Evolutionary conservation across 2,329 filamentous ascomycete species (phyloP).

Genomic region (Fusarium hostae): DNA sequence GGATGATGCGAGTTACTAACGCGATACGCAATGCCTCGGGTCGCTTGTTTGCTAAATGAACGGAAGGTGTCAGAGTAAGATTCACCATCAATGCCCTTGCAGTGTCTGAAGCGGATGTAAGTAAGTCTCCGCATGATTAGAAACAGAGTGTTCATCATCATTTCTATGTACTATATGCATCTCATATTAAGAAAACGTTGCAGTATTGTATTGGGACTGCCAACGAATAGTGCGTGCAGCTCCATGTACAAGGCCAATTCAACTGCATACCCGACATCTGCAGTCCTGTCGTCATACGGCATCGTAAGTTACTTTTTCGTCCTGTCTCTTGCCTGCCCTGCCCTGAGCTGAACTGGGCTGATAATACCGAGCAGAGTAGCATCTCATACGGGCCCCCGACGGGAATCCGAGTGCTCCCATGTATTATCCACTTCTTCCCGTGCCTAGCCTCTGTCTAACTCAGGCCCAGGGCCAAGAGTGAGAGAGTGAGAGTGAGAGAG

Average conservation of each 20-base stretch:
- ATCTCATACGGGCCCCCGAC: not conserved
- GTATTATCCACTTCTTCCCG: slow-evolving; percentile 41
- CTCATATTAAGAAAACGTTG: not conserved
- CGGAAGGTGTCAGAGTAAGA: not conserved
- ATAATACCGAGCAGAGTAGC: not conserved
- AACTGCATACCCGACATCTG: slow-evolving; percentile 23
- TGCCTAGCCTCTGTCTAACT: slow-evolving; percentile 13
- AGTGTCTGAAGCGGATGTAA: not conserved
- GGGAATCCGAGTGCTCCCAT: not conserved
- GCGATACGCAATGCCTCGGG: not conserved
- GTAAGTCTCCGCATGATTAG: not conserved
- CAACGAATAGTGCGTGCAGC: slow-evolving; percentile 3
- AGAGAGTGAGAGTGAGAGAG: not conserved
- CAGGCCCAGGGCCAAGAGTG: not conserved
- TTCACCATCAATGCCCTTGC: not conserved
- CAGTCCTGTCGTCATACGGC: slow-evolving; percentile 14
- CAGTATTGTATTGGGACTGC: not conserved
- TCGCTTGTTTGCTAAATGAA: not conserved
- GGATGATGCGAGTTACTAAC: not conserved
- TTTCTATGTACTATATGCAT: not conserved
- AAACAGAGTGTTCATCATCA: slow-evolving; percentile 5
- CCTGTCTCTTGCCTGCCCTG: not conserved
- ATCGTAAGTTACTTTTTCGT: slow-evolving; percentile 1
- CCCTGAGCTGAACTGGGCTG: slow-evolving; percentile 4
- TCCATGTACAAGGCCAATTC: slow-evolving; percentile 1